Conservation (phyloP, 2,329 filamentous ascomycete genomes). For the Paramyrothecium sp. region DNA sequence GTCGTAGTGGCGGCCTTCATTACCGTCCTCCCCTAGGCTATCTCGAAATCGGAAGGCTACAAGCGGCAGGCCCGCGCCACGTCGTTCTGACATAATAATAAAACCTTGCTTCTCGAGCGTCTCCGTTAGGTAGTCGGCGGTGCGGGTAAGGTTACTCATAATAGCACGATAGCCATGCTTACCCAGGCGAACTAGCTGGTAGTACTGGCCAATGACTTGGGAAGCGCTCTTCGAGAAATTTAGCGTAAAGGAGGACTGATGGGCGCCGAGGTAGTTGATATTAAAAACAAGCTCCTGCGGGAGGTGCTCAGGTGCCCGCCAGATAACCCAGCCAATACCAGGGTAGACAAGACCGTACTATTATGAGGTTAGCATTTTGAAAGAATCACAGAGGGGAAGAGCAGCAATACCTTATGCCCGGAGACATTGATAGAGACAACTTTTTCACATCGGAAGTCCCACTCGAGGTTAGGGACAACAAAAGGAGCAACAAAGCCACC, state of each 20-base stretch:
- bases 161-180: conserved; percentile 90
- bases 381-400: neutral
- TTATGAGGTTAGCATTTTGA: neutral
- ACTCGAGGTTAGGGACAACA: conserved; percentile 76
- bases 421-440: conserved; percentile 94
- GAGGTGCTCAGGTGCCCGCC: conserved; percentile 79
- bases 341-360: conserved; percentile 73
- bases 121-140: conserved; percentile 80
- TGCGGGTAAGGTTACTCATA: conserved; percentile 91
- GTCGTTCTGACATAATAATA: conserved; percentile 80
- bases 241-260: conserved; percentile 92
- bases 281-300: conserved; percentile 96
- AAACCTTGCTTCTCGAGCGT: conserved; percentile 76
- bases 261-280: conserved; percentile 96
- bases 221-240: conserved; percentile 97
- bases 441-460: conserved; percentile 88
- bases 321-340: conserved; percentile 91
- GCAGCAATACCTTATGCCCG: conserved; percentile 73
- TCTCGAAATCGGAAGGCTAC: conserved; percentile 85
- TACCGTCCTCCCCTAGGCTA: conserved; percentile 43
- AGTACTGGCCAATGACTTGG: conserved; percentile 95
- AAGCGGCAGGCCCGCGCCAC: conserved; percentile 78
- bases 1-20: conserved; percentile 62
- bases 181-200: conserved; percentile 92
- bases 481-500: conserved; percentile 95